A percentile compares a stretch with the other conserved stretches of the same genome.
phyloP scores from a whole-genome alignment of 192 early-diverging fungal species.

The Rhizophagus sp. region DNA sequence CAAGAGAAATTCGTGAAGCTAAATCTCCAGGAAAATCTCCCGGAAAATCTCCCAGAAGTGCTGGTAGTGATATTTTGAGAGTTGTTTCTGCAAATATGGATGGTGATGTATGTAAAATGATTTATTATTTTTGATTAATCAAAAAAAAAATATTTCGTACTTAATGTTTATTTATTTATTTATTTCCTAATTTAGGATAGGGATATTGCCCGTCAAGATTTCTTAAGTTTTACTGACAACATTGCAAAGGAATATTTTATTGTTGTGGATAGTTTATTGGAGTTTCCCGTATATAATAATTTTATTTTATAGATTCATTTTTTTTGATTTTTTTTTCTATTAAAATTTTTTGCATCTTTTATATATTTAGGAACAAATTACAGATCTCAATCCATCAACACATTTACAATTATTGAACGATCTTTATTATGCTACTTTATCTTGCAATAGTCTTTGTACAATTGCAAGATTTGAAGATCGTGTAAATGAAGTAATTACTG shows the following conservation, averaged over 20 bases:
- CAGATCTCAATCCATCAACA: conserved; percentile 1
- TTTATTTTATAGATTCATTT: not conserved
- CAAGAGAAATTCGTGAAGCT: not conserved
- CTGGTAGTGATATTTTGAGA: not conserved
- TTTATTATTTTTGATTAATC: too few relatives aligned
- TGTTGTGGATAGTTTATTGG: conserved; percentile 41
- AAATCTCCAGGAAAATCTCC: not conserved
- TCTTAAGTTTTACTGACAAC: conserved; percentile 40
- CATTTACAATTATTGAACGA: conserved; percentile 19
- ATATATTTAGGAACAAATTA: conserved; percentile 18
- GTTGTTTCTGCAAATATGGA: conserved; percentile 1
- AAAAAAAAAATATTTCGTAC: too few relatives aligned
- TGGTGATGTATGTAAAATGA: not conserved
- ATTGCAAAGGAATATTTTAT: conserved; percentile 51
- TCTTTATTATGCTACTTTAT: conserved; percentile 12
- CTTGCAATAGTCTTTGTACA: not conserved
- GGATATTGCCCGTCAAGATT: conserved; percentile 34
- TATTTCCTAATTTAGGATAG: conserved; percentile 25
- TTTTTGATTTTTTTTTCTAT: not conserved
- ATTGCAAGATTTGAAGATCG: conserved; percentile 3
- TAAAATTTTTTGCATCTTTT: not conserved
- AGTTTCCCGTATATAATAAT: conserved; percentile 45
- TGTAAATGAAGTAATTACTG: not conserved
- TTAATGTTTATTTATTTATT: not conserved
- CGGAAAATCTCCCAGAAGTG: not conserved